These are phyloP conservation scores for Saussurea involucrata DNA, from an alignment of 129 eudicot genomes.

Conservation along the genomic window DNA sequence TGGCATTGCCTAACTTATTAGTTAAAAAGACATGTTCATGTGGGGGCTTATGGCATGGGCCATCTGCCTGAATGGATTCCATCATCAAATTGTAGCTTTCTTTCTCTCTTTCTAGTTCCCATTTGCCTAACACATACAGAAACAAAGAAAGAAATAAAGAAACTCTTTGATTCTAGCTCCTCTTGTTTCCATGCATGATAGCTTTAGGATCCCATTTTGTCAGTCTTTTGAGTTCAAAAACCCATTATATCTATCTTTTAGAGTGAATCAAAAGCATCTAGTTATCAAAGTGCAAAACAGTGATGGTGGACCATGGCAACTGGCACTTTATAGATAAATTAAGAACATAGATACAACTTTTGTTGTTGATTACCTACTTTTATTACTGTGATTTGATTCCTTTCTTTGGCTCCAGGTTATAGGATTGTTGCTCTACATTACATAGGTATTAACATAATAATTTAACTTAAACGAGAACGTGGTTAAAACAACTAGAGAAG, in stretches of 20 bases:
- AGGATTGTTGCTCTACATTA: neutral
- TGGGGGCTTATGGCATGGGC: constrained; percentile 19
- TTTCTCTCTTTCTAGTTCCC: constrained; percentile 18
- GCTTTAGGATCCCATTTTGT: constrained; percentile 15
- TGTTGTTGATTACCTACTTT: constrained; percentile 20
- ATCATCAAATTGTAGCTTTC: constrained; percentile 6
- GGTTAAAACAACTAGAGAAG: too few relatives aligned
- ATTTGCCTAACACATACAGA: constrained; percentile 20
- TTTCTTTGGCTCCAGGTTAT: constrained; percentile 15
- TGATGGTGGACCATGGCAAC: constrained; percentile 28
- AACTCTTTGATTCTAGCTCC: constrained; percentile 21
- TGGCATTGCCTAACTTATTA: constrained; percentile 20
- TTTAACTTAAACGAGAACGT: neutral
- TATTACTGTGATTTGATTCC: constrained; percentile 23
- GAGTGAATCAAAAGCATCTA: neutral
- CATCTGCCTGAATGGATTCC: constrained; percentile 26
- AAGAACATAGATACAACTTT: constrained; percentile 12
- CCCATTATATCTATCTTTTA: neutral
- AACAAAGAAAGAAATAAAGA: neutral
- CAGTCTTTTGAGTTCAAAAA: constrained; percentile 29
- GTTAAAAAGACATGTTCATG: constrained; percentile 29
- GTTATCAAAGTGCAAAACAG: constrained; percentile 20
- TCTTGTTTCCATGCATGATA: constrained; percentile 30
- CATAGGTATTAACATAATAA: neutral
- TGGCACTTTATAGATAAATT: constrained; percentile 22